Evolutionary conservation across 805 yeast species (phyloP).

Genomic region (Kazachstania bromeliacearum): DNA sequence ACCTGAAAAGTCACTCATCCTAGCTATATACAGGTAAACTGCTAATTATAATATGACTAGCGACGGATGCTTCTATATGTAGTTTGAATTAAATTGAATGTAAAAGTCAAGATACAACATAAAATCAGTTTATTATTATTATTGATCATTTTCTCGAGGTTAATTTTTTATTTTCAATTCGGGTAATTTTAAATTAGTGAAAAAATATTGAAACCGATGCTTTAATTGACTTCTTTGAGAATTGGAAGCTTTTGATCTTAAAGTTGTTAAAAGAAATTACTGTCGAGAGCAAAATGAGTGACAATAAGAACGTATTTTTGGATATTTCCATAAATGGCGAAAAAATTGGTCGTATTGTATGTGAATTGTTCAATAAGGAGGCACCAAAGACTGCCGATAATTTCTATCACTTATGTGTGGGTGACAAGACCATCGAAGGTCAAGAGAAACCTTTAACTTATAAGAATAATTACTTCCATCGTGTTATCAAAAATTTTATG

Average conservation of each 20-base stretch:
- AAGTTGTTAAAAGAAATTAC: too few relatives aligned
- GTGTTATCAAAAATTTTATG: slow-evolving; percentile 60
- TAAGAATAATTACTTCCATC: slow-evolving; percentile 44
- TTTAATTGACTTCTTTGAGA: too few relatives aligned
- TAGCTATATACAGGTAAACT: too few relatives aligned
- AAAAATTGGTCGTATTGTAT: slow-evolving; percentile 50
- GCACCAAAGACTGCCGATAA: slow-evolving; percentile 54
- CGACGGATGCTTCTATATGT: background rate
- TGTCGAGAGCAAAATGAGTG: background rate
- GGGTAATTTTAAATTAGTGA: too few relatives aligned
- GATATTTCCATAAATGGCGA: slow-evolving; percentile 42
- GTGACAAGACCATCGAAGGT: slow-evolving; percentile 19
- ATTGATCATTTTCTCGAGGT: too few relatives aligned
- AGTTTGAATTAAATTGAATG: background rate
- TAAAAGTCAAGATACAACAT: too few relatives aligned
- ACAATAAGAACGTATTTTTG: slow-evolving; percentile 29
- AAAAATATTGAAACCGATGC: too few relatives aligned
- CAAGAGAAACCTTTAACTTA: slow-evolving; percentile 27
- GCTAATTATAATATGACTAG: slow-evolving; percentile 1
- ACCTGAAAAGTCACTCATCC: slow-evolving; percentile 2
- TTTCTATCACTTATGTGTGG: slow-evolving; percentile 39
- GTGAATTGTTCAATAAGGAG: slow-evolving; percentile 36
- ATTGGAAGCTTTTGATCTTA: too few relatives aligned
- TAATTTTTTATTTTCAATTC: too few relatives aligned
- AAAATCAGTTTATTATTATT: too few relatives aligned